Conservation (phyloP, 345 rosid genomes). For the Camelina sativa region DNA sequence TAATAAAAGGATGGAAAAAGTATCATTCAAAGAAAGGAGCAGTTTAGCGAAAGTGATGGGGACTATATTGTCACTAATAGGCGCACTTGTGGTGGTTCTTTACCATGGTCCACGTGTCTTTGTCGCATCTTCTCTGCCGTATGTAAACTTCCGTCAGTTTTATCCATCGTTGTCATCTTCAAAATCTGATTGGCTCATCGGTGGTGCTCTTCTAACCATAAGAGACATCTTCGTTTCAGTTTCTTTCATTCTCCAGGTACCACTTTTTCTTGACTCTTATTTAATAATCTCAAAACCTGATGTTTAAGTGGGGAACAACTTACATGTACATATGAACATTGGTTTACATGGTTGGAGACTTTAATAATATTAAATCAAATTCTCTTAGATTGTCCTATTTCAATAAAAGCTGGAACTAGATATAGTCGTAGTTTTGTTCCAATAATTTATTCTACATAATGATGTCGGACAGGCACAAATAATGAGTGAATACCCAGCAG, state of each 20-base stretch:
- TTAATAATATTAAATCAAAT: too few species aligned
- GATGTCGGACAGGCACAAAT: conserved; percentile 56
- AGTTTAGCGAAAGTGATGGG: conserved; percentile 83
- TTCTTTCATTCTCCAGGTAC: conserved; percentile 83
- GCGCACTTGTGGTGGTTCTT: conserved; percentile 72
- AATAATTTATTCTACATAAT: not conserved
- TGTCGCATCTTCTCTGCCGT: conserved; percentile 43
- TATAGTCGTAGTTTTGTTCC: not conserved
- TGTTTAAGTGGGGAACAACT: not conserved
- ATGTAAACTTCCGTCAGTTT: conserved; percentile 25
- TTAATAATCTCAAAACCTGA: not conserved
- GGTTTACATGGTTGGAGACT: too few species aligned
- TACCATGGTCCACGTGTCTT: conserved; percentile 67
- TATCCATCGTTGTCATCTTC: conserved; percentile 51
- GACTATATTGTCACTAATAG: conserved; percentile 65
- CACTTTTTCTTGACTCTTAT: not conserved
- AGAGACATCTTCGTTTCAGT: conserved; percentile 63
- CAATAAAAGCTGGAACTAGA: too few species aligned
- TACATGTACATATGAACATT: too few species aligned
- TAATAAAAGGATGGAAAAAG: conserved; percentile 64
- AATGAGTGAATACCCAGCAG: conserved; percentile 81
- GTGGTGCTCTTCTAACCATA: conserved; percentile 66
- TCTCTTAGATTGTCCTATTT: too few species aligned
- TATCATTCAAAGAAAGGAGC: conserved; percentile 55
- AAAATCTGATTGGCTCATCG: conserved; percentile 63